Percentiles rank a stretch among this genome's conserved stretches.
Conservation (phyloP, 2,329 filamentous ascomycete species). For the Juglanconis oblonga region DNA sequence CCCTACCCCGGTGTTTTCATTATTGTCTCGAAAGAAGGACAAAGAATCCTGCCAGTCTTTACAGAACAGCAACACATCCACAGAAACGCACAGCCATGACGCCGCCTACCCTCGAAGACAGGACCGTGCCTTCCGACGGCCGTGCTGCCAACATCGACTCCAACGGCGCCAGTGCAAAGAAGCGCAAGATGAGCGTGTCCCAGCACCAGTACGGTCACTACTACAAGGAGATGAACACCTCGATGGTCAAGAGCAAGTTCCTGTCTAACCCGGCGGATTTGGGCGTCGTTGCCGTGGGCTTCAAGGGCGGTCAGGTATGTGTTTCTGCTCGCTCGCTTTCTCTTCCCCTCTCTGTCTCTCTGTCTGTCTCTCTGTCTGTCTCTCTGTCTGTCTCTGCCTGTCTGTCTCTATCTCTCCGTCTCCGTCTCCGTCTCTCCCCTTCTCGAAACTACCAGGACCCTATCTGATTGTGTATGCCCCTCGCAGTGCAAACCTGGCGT, state of each 20-base stretch:
- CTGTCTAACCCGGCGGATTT: constrained; percentile 76
- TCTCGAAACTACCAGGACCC: no score
- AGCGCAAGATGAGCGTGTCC: constrained; percentile 19
- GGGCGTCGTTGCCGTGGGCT: constrained; percentile 90
- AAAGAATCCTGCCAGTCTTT: neutral
- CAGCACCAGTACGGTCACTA: constrained; percentile 12
- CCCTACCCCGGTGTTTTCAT: neutral
- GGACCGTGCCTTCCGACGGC: neutral
- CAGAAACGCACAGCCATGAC: constrained; percentile 3
- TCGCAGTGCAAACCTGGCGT: constrained; percentile 90
- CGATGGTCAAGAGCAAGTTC: constrained; percentile 66
- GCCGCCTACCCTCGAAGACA: constrained; percentile 14
- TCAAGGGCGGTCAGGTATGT: constrained; percentile 90
- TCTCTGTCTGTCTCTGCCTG: neutral
- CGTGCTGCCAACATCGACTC: neutral
- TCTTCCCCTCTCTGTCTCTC: neutral
- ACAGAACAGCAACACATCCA: neutral
- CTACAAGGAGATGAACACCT: constrained; percentile 44
- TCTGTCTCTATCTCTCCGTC: constrained; percentile 4
- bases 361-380: neutral
- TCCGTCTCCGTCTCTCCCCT: no score
- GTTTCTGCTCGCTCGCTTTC: neutral
- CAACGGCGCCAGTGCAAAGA: constrained; percentile 3
- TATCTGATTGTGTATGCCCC: no score
- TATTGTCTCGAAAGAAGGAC: neutral